Base-by-base conservation (phyloP, 805 yeast species). In the Wickerhamiella brachini region DNA sequence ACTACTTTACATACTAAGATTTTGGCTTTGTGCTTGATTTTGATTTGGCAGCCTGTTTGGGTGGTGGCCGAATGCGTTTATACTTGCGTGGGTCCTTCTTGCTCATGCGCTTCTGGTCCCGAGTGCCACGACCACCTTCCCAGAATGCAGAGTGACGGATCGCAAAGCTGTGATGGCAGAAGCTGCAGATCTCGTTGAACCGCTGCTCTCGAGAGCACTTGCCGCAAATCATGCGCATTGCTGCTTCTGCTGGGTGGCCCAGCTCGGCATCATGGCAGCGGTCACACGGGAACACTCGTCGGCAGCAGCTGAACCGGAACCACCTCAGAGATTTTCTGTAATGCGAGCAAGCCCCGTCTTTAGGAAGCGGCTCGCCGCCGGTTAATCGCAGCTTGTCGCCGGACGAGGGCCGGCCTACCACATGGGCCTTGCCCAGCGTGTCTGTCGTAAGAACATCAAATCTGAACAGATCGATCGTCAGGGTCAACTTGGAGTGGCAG, bases 61-160 rank as follows among this genome's bases (percentile, higher is more conserved):
- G 41, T 7, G 41, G 41, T 5, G 41, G 41, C 8, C 20, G 3
- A 37, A 37, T 37, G 41, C 62, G 56, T 45, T 67, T 68, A 56
- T 69, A 67, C 57, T 70, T 70, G 17, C 70, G 60, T 15, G 71
- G 67, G 50, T 70, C 74, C 53, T 69, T 70, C n/a, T 68, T 55
- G 52, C 70, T 65, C 72, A 70, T 68, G 46, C 56, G 59, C 22
- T 56, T 56, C 23, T 59, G 61, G 50, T 70, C 71, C n/a, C 74
- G 63, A 15, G 71, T 68, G 1, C 74, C 74, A 42, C 57, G 60
- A 0, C 74, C 74, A 21, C 74, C 74, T 53, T 70, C 74, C 74
- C 74, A 70, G 57, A 70, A 71, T 17, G 69, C 65, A 2, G 72
- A 57, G 29, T 52, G 60, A 22, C 65, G 56, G 9, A 57, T 52